Evolutionary conservation across 179 eudicot species (phyloP).

Genomic region (Actinidia arguta): DNA sequence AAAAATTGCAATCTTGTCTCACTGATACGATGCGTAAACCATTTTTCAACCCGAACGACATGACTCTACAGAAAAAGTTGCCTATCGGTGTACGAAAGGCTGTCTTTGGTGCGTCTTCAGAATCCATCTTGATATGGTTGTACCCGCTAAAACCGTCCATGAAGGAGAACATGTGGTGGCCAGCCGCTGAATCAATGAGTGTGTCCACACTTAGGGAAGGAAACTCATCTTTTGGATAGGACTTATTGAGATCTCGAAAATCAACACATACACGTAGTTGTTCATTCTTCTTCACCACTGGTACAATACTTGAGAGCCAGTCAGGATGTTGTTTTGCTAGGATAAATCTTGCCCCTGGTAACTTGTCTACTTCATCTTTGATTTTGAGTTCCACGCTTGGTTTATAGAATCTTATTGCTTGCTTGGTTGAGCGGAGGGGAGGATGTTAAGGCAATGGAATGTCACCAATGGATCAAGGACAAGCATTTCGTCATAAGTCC

Average conservation of each 20-base stretch:
- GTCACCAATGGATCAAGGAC: too few relatives aligned
- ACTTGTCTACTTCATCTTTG: neutral
- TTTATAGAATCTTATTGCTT: neutral
- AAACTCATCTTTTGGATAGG: neutral
- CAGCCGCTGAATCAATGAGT: neutral
- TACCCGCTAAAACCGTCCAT: neutral
- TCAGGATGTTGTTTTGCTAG: neutral
- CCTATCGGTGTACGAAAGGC: neutral
- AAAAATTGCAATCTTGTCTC: neutral
- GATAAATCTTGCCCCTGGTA: neutral
- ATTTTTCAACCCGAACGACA: neutral
- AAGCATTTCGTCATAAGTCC: too few relatives aligned
- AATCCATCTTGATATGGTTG: neutral
- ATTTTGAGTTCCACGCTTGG: neutral
- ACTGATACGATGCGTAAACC: neutral
- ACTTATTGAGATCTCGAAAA: neutral
- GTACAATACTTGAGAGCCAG: neutral
- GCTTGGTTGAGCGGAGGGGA: neutral
- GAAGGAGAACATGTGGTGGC: neutral
- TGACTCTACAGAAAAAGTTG: neutral
- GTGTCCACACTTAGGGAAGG: neutral
- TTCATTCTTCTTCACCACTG: neutral
- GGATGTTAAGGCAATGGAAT: too few relatives aligned
- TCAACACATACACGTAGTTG: neutral
- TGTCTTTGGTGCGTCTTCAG: neutral